Evolutionary conservation across 1,284 basidiomycete species (phyloP), one percentile per base, ranked within the genome.

Genomic region (Moesziomyces sp.): DNA sequence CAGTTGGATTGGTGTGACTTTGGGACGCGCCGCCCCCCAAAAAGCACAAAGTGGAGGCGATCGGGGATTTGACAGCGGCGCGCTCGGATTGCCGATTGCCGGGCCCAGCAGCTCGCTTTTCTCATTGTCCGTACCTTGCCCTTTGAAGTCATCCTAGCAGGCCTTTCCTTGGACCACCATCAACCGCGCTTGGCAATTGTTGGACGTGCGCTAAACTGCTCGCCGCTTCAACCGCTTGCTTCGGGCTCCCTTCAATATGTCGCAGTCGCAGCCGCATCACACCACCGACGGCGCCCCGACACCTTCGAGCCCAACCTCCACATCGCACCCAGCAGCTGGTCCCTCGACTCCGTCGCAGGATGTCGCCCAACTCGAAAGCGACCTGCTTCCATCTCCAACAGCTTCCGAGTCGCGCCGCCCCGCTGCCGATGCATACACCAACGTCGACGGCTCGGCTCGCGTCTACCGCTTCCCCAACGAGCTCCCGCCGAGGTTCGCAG

Each of bases 361-460:
- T 23, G 44, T 56, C 21, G 55, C 60, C 16, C 52, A 50, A 26
- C 63, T 72, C 47, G 63, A 66, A 26, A 50, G 49, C 46, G 69
- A 72, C 18, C 50, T 72, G 11, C 66, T 72, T 0, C 69, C 69
- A 19, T 72, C 69, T 11, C 69, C 69, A 13, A 56, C 69, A 4
- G 58, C 59, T 10, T 53, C 63, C 9, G 46, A 48, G 1, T 24
- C 38, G 13, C 28, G 35, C 5, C 40, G 0, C 11, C 5, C 49
- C n/a, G 10, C 13, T 1, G 1, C 19, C 18, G 10, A 44, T 18
- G 43, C 43, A n/a, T 48, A 48, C 38, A 44, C 54, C 34, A 74
- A 74, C 35, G 49, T 62, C 21, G 66, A 74, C 21, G 58, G 62
- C 14, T 69, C 71, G 9, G 57, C 66, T 10, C 54, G 61, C 30